Base-by-base conservation (phyloP, 2,329 filamentous ascomycete genomes). In the Colletotrichum sp. region DNA sequence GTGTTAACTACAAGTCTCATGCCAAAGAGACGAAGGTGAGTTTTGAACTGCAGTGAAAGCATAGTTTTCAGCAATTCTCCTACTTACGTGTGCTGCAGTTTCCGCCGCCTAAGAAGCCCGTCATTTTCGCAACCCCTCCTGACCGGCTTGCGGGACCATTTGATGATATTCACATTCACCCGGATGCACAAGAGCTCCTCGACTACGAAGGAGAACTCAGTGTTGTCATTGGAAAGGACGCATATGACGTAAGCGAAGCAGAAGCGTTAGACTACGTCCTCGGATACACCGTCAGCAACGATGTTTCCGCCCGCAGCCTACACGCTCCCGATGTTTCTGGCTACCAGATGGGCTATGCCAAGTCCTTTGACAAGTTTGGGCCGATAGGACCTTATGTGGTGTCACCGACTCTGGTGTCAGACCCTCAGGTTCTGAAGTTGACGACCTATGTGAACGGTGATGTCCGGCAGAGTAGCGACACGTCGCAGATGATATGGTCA, bases 281-380 rank as follows among this genome's bases (percentile, higher is more conserved):
- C 3, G 90, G 86, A 10, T 92, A 91, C 79, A 87, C 88, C 0
- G 82, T 82, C 39, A 88, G 88, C 48, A 92, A 92, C 77, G 90
- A 92, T 77, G 83, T 92, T 2, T 89, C 87, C 0, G 85, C 86
- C 0, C 86, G 90, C 0, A 89, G 89, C 75, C 83, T 87, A 48
- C 90, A 92, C 77, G 82, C 87, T 7, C 86, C 87, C 0, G 80
- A 81, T 0, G 82, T 86, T 4, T 89, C 89, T 0, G 89, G 89
- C 0, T 84, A 82, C 1, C 90, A 92, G 79, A 91, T 88, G 88
- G 86, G 87, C 1, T 91, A 91, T 77, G 86, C 84, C 16, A 91
- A 91, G 78, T 88, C 89, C 0, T 91, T 92, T 71, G 89, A 92
- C 77, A 89, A 85, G 0, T 91, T 85, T 76, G 88, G 88, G 1